These are phyloP conservation scores for Cucurbitaria berberidis DNA, from an alignment of 2,329 filamentous ascomycete genomes.

Conservation along the genomic window DNA sequence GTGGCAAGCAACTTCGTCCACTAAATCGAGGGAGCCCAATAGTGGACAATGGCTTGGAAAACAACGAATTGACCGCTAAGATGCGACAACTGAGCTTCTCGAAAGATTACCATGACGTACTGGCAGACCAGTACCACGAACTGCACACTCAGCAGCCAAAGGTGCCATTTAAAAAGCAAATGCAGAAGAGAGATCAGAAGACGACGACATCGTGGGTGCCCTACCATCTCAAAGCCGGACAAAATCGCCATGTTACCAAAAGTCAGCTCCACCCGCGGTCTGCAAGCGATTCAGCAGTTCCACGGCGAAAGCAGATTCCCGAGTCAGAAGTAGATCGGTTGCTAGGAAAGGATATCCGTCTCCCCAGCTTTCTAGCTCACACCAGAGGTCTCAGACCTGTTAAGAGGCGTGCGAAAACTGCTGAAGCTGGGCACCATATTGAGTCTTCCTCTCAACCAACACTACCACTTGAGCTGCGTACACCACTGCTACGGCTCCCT, in stretches of 20 bases:
- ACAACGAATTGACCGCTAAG: slow-evolving; percentile 26
- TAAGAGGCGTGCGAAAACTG: background rate
- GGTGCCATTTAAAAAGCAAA: background rate
- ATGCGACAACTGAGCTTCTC: slow-evolving; percentile 33
- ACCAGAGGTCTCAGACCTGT: background rate
- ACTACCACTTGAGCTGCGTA: slow-evolving; percentile 2
- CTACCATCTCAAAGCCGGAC: slow-evolving; percentile 11
- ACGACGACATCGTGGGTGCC: slow-evolving; percentile 24
- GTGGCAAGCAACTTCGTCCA: slow-evolving; percentile 19
- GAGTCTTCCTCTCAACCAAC: background rate
- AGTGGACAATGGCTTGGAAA: slow-evolving; percentile 23
- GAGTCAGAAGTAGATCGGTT: background rate
- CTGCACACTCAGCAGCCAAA: slow-evolving; percentile 7
- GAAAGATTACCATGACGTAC: slow-evolving; percentile 39
- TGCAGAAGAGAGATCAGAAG: slow-evolving; percentile 11
- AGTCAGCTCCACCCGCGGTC: background rate
- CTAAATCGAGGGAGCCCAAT: slow-evolving; percentile 18
- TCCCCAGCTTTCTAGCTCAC: background rate
- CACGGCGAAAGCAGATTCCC: background rate
- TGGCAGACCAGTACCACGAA: slow-evolving; percentile 34
- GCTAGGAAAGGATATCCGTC: background rate
- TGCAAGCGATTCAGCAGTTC: background rate
- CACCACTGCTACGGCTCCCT: slow-evolving; percentile 30
- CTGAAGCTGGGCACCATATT: background rate
- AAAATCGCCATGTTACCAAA: background rate